These are phyloP conservation scores for Lophiotrema nucula DNA, from an alignment of 495 filamentous ascomycete species.

Conservation along the genomic window DNA sequence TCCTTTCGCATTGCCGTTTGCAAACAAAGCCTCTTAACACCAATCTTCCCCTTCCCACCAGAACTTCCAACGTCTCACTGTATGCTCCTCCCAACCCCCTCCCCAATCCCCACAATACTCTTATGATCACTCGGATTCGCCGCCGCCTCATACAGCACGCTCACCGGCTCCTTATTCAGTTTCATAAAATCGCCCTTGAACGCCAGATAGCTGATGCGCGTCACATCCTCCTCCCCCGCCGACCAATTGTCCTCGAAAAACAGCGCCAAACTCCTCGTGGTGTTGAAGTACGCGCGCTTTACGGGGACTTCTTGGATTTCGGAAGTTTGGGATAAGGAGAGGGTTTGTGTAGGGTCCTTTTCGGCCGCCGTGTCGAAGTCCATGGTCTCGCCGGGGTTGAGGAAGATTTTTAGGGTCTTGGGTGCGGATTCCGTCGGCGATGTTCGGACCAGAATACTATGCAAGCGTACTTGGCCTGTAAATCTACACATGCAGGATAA, in stretches of 20 bases:
- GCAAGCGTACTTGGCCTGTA: slow-evolving; percentile 87
- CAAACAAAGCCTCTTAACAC: no score
- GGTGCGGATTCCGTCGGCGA: slow-evolving; percentile 71
- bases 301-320: slow-evolving; percentile 84
- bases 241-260: slow-evolving; percentile 78
- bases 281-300: slow-evolving; percentile 83
- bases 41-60: no score
- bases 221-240: slow-evolving; percentile 66
- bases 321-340: slow-evolving; percentile 73
- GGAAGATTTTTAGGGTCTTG: slow-evolving; percentile 74
- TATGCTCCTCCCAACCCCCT: slow-evolving; percentile 42
- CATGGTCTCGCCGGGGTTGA: slow-evolving; percentile 73
- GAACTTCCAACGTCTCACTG: slow-evolving; percentile 16
- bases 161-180: slow-evolving; percentile 75
- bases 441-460: slow-evolving; percentile 80
- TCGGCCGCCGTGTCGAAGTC: slow-evolving; percentile 78
- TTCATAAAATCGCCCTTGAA: slow-evolving; percentile 93
- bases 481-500: slow-evolving; percentile 73
- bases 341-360: slow-evolving; percentile 66
- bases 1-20: no score
- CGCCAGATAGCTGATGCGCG: slow-evolving; percentile 76
- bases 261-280: slow-evolving; percentile 69
- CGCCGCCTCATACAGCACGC: slow-evolving; percentile 88
- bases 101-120: slow-evolving; percentile 42
- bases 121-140: slow-evolving; percentile 86